Conservation (phyloP, 2,329 filamentous ascomycete genomes). For the Dissoconium aciculare region DNA sequence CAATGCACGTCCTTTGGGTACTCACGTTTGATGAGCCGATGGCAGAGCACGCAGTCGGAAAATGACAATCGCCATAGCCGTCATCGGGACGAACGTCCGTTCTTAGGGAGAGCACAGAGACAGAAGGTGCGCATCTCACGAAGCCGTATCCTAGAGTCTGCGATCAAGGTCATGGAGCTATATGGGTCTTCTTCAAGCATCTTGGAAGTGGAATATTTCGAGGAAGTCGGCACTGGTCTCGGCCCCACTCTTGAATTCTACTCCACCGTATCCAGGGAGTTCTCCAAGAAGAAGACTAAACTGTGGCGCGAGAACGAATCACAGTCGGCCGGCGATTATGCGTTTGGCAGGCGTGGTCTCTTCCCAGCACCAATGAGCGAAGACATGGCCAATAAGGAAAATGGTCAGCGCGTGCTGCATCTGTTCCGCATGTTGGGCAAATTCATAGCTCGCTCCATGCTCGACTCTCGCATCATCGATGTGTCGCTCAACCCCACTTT, state of each 20-base stretch:
- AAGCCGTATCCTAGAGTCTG: constrained; percentile 87
- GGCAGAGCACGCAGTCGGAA: constrained; percentile 78
- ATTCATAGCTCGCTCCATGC: constrained; percentile 94
- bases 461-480: constrained; percentile 94
- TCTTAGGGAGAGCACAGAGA: constrained; percentile 77
- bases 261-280: constrained; percentile 91
- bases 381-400: constrained; percentile 56
- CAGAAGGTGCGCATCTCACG: constrained; percentile 97
- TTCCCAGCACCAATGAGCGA: constrained; percentile 85
- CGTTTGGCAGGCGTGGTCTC: constrained; percentile 67
- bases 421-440: constrained; percentile 90
- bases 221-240: constrained; percentile 91
- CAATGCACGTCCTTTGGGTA: constrained; percentile 98
- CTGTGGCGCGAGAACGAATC: constrained; percentile 88
- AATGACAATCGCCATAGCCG: constrained; percentile 71
- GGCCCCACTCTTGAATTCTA: constrained; percentile 97
- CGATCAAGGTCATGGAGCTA: constrained; percentile 95
- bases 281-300: constrained; percentile 92
- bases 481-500: constrained; percentile 95
- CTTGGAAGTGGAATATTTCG: constrained; percentile 94
- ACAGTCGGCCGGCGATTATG: constrained; percentile 58
- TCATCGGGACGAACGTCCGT: constrained; percentile 74
- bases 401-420: constrained; percentile 75
- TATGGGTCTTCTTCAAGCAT: constrained; percentile 96
- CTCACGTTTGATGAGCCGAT: constrained; percentile 88